Conservation (phyloP, 768 basidiomycete genomes). For the Serendipita vermifera region DNA sequence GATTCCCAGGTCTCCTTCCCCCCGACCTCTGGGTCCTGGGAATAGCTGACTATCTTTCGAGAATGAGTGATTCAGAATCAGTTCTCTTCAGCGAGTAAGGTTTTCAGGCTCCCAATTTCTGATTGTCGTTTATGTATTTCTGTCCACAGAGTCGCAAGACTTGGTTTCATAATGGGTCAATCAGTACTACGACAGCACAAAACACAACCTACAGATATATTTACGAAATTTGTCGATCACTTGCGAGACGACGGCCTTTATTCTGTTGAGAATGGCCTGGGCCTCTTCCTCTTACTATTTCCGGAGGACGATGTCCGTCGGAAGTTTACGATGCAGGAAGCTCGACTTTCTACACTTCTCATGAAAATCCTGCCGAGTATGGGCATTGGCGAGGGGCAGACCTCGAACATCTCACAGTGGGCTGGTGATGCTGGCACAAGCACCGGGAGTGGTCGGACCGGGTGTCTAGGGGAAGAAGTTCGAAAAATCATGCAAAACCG, state of each 20-base stretch:
- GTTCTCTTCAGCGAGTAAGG: neutral
- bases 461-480: constrained; percentile 63
- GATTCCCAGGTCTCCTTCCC: no score
- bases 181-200: neutral
- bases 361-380: constrained; percentile 30
- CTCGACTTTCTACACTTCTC: constrained; percentile 39
- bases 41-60: no score
- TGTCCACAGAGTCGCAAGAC: neutral
- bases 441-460: constrained; percentile 31
- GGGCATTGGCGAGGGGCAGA: constrained; percentile 19
- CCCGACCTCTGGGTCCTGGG: no score
- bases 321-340: constrained; percentile 63
- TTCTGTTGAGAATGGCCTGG: constrained; percentile 40
- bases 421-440: constrained; percentile 27
- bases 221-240: constrained; percentile 13
- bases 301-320: constrained; percentile 65
- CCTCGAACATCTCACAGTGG: constrained; percentile 18
- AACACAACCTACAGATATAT: constrained; percentile 5
- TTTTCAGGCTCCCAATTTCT: neutral
- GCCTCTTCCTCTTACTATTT: constrained; percentile 65
- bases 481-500: constrained; percentile 31
- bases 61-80: neutral
- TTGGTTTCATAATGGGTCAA: neutral
- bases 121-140: neutral
- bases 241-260: constrained; percentile 25